phyloP scores from a whole-genome alignment of 163 green algal genomes.

The Botryococcus braunii region DNA sequence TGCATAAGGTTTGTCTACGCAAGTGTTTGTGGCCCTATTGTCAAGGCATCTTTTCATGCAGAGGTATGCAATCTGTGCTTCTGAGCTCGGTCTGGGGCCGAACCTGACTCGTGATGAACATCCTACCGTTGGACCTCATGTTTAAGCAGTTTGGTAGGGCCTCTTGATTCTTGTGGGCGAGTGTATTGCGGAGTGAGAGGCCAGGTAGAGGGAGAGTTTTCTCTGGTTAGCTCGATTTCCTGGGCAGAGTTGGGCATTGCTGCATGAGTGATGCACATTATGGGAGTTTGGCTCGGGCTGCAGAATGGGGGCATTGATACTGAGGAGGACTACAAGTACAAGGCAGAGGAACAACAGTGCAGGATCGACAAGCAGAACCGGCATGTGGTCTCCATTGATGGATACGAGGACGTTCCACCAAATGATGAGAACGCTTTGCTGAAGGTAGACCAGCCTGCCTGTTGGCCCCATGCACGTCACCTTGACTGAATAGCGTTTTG shows the following conservation, averaged over 20 bases:
- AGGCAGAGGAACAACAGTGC: constrained; percentile 52
- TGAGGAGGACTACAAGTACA: constrained; percentile 66
- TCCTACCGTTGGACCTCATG: too few species aligned
- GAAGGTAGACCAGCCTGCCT: constrained; percentile 31
- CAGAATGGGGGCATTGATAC: constrained; percentile 84
- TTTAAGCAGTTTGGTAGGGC: too few species aligned
- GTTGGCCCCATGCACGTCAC: too few species aligned
- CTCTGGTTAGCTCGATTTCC: not conserved
- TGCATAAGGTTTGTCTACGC: too few species aligned
- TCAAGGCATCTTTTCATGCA: too few species aligned
- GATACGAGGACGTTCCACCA: constrained; percentile 63
- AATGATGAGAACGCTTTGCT: constrained; percentile 44
- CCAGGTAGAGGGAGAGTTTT: not conserved
- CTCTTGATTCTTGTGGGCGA: too few species aligned
- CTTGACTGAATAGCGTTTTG: too few species aligned
- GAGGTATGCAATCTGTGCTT: too few species aligned
- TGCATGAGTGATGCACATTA: not conserved
- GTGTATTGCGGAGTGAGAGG: too few species aligned
- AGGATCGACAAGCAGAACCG: constrained; percentile 29
- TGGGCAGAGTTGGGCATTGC: not conserved
- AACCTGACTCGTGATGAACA: too few species aligned
- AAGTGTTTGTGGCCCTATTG: too few species aligned
- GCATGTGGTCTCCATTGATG: constrained; percentile 72
- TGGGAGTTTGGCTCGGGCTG: not conserved
- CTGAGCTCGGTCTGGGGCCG: too few species aligned